Evolutionary conservation across 2,329 filamentous ascomycete genomes (phyloP).

Genomic region (Zarea fungicola): DNA sequence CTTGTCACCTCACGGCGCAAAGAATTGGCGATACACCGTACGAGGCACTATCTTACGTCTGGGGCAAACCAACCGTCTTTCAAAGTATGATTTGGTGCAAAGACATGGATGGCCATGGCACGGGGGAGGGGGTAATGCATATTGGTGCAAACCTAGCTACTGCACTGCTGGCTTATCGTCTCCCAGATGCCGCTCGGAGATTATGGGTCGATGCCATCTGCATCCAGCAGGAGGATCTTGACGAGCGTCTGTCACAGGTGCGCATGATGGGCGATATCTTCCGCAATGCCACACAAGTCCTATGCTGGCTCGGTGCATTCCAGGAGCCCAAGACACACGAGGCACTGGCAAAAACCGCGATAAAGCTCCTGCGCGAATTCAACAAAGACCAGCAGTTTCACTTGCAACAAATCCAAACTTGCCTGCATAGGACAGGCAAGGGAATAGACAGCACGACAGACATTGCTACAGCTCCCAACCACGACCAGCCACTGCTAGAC

Average conservation of each 20-base stretch:
- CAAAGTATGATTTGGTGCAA: constrained; percentile 5
- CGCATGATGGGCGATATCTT: constrained; percentile 20
- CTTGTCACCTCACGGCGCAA: constrained; percentile 5
- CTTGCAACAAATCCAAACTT: constrained; percentile 3
- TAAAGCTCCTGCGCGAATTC: constrained; percentile 7
- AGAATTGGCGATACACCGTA: constrained; percentile 9
- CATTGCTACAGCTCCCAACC: too few relatives aligned
- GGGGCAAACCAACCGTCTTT: constrained; percentile 5
- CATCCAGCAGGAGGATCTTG: constrained; percentile 16
- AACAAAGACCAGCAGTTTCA: neutral
- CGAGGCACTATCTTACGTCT: constrained; percentile 14
- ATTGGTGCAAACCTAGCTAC: constrained; percentile 12
- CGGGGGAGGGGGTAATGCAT: neutral
- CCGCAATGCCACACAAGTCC: constrained; percentile 10
- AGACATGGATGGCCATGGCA: neutral
- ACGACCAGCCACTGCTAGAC: neutral
- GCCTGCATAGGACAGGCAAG: neutral
- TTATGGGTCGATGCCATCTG: constrained; percentile 20
- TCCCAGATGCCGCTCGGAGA: neutral
- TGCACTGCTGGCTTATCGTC: constrained; percentile 12
- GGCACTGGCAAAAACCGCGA: neutral
- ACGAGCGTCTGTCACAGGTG: constrained; percentile 16
- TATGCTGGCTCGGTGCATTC: constrained; percentile 15
- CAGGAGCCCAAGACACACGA: constrained; percentile 1
- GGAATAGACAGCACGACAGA: too few relatives aligned